Evolutionary conservation across 345 rosid species (phyloP).

Genomic region (Eucalyptus cloeziana): DNA sequence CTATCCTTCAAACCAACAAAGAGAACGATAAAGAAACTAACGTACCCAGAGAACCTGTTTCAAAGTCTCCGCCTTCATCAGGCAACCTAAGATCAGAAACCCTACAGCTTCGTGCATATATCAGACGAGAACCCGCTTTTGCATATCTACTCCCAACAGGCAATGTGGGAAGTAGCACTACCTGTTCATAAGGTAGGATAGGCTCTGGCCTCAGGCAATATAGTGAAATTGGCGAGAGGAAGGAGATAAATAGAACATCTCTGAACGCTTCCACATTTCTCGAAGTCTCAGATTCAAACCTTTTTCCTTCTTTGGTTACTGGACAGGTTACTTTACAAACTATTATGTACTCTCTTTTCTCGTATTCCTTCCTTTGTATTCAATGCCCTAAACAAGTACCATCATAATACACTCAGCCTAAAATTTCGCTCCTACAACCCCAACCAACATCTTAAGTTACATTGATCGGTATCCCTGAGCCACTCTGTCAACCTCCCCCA

Average conservation of each 20-base stretch:
- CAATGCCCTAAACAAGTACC: not conserved
- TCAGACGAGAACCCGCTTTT: not conserved
- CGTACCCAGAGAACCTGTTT: not conserved
- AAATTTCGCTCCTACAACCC: not conserved
- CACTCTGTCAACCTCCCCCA: not conserved
- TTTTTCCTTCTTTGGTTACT: not conserved
- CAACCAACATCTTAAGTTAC: not conserved
- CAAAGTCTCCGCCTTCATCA: not conserved
- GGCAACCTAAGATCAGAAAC: not conserved
- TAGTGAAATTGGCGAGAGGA: not conserved
- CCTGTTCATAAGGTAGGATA: not conserved
- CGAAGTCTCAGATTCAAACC: not conserved
- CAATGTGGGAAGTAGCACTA: not conserved
- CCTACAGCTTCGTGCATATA: not conserved
- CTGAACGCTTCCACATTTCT: not conserved
- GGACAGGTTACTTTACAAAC: not conserved
- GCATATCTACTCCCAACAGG: not conserved
- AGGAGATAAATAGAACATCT: not conserved
- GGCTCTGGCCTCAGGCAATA: not conserved
- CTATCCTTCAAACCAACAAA: not conserved
- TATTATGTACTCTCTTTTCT: not conserved
- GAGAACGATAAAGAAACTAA: not conserved
- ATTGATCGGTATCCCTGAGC: not conserved
- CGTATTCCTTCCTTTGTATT: not conserved
- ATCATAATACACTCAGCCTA: not conserved